A percentile compares a stretch with the other conserved stretches of the same genome.
Evolutionary conservation across 116 monocot genomes (phyloP).

Genomic region (Zostera marina): DNA sequence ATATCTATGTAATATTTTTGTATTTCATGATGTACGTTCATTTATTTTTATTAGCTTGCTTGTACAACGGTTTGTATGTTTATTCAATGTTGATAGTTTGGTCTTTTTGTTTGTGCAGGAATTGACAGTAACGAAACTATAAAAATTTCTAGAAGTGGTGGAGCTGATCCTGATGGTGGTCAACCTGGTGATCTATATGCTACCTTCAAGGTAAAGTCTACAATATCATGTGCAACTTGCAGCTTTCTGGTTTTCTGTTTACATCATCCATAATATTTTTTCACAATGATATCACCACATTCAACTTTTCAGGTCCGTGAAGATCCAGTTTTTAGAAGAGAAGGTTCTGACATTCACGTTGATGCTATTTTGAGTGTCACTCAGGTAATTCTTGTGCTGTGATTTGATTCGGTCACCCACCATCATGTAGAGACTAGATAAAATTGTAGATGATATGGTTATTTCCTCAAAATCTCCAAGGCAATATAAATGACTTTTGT

Average conservation of each 20-base stretch:
- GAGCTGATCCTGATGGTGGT: constrained; percentile 76
- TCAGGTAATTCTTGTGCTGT: constrained; percentile 34
- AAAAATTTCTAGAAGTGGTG: constrained; percentile 56
- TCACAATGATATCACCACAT: background rate
- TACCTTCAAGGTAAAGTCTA: constrained; percentile 47
- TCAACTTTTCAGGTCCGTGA: constrained; percentile 45
- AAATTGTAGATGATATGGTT: background rate
- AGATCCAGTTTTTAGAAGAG: constrained; percentile 88
- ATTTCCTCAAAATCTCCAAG: too few relatives aligned
- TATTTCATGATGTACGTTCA: too few relatives aligned
- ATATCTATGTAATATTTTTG: too few relatives aligned
- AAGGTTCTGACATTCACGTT: constrained; percentile 73
- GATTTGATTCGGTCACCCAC: background rate
- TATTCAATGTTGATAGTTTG: too few relatives aligned
- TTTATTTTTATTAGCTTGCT: too few relatives aligned
- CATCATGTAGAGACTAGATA: background rate
- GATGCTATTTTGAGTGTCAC: constrained; percentile 64
- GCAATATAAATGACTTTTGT: background rate
- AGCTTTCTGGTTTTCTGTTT: background rate
- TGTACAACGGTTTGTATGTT: too few relatives aligned
- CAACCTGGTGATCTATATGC: constrained; percentile 81
- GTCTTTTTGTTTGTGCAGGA: constrained; percentile 16
- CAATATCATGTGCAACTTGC: background rate
- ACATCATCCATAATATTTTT: background rate
- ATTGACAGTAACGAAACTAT: constrained; percentile 69